Evolutionary conservation across 2,329 filamentous ascomycete genomes (phyloP).

Genomic region (Aspergillus candidus): DNA sequence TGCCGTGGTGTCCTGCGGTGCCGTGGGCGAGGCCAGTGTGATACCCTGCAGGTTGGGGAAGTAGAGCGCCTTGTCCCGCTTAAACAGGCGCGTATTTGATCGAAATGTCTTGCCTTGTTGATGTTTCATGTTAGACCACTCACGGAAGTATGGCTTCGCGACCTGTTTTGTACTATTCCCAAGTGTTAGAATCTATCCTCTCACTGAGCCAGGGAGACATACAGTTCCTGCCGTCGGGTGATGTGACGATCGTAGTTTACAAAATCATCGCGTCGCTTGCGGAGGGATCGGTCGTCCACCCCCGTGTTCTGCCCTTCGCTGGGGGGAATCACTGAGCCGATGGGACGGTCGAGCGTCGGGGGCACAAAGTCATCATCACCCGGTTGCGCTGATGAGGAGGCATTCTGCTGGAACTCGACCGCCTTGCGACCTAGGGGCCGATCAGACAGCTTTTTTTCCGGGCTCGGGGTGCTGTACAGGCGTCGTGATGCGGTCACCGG

Average conservation of each 20-base stretch:
- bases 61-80: slow-evolving; percentile 72
- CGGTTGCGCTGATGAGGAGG: slow-evolving; percentile 15
- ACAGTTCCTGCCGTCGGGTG: slow-evolving; percentile 68
- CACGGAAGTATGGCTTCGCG: slow-evolving; percentile 85
- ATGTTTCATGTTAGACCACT: slow-evolving; percentile 83
- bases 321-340: slow-evolving; percentile 73
- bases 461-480: slow-evolving; percentile 7
- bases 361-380: slow-evolving; percentile 28
- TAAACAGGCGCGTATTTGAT: slow-evolving; percentile 78
- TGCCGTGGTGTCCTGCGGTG: slow-evolving; percentile 65
- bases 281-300: slow-evolving; percentile 59
- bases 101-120: slow-evolving; percentile 86
- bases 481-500: slow-evolving; percentile 10
- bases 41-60: slow-evolving; percentile 87
- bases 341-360: slow-evolving; percentile 60
- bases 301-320: slow-evolving; percentile 75
- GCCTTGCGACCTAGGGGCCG: slow-evolving; percentile 3
- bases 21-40: slow-evolving; percentile 59
- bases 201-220: slow-evolving; percentile 13
- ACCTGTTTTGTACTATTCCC: slow-evolving; percentile 62
- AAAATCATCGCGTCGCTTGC: slow-evolving; percentile 70
- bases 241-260: slow-evolving; percentile 81
- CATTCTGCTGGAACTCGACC: slow-evolving; percentile 27
- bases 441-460: neutral
- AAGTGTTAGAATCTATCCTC: too few species aligned